Evolutionary conservation across 2,329 filamentous ascomycete species (phyloP).

Genomic region (Alternaria dauci): DNA sequence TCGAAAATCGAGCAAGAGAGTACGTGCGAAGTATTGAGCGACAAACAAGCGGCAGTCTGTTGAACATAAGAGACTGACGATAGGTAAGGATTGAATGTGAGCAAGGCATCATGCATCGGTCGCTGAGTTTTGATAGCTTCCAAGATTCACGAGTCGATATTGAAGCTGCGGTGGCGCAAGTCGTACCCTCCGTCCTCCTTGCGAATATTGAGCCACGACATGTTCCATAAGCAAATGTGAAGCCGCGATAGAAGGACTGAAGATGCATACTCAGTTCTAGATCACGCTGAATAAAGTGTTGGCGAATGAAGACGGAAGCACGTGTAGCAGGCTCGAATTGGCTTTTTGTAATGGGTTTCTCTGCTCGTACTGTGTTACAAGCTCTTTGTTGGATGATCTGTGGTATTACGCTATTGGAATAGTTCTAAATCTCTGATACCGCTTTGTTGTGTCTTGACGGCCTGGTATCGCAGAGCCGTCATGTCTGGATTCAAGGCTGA

Average conservation of each 20-base stretch:
- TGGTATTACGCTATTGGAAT: not conserved
- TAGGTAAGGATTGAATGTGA: not conserved
- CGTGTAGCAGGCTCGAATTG: not conserved
- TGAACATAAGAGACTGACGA: not conserved
- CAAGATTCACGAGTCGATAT: not conserved
- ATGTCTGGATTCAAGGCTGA: not conserved
- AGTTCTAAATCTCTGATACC: not conserved
- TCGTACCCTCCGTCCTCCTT: not conserved
- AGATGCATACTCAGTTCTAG: not conserved
- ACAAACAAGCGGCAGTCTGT: not conserved
- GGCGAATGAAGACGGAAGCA: not conserved
- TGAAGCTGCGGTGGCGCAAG: not conserved
- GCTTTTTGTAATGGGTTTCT: not conserved
- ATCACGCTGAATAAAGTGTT: not conserved
- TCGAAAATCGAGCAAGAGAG: not conserved
- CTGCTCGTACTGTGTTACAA: not conserved
- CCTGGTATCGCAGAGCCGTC: not conserved
- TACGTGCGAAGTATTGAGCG: not conserved
- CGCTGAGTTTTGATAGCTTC: not conserved
- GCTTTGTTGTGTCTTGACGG: not conserved
- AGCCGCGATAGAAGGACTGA: not conserved
- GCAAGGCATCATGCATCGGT: not conserved
- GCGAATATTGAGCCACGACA: not conserved
- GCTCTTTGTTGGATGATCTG: not conserved
- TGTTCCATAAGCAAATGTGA: not conserved